Conservation (phyloP, 78 protist genomes). For the Polysphondylium violaceum region DNA sequence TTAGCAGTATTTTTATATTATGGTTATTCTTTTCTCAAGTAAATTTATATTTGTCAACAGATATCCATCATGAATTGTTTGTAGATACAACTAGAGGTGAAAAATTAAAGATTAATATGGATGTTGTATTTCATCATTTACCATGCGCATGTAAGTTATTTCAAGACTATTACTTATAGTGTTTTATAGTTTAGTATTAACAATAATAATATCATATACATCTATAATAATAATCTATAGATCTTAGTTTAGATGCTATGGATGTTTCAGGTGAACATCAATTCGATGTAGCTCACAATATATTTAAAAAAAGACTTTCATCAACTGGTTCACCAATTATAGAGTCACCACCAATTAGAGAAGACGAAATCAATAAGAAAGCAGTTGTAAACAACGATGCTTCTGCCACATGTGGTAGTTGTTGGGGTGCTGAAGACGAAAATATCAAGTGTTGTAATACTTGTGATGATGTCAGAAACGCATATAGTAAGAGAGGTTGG, state of each 20-base stretch:
- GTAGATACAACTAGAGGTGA: slow-evolving; percentile 87
- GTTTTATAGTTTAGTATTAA: not conserved
- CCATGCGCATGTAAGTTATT: slow-evolving; percentile 83
- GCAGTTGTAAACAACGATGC: not conserved
- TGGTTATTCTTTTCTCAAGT: slow-evolving; percentile 86
- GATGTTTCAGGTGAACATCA: slow-evolving; percentile 94
- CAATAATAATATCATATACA: not conserved
- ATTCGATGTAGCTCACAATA: slow-evolving; percentile 84
- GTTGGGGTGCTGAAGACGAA: slow-evolving; percentile 92
- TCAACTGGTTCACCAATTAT: slow-evolving; percentile 44
- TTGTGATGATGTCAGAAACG: slow-evolving; percentile 88
- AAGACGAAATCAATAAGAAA: slow-evolving; percentile 31
- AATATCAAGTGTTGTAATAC: slow-evolving; percentile 92
- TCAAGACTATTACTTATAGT: not conserved
- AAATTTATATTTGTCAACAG: slow-evolving; percentile 47
- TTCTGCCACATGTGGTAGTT: slow-evolving; percentile 88
- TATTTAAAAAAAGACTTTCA: slow-evolving; percentile 74
- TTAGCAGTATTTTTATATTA: slow-evolving; percentile 56
- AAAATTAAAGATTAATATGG: slow-evolving; percentile 85
- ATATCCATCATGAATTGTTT: slow-evolving; percentile 66
- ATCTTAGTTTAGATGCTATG: slow-evolving; percentile 88
- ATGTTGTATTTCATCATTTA: slow-evolving; percentile 84
- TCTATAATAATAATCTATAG: too few relatives aligned
- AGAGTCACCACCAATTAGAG: slow-evolving; percentile 54
- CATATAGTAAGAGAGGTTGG: slow-evolving; percentile 92